Evolutionary conservation across 176 grass and related monocot genomes (phyloP).

Genomic region (Dactylis glomerata): DNA sequence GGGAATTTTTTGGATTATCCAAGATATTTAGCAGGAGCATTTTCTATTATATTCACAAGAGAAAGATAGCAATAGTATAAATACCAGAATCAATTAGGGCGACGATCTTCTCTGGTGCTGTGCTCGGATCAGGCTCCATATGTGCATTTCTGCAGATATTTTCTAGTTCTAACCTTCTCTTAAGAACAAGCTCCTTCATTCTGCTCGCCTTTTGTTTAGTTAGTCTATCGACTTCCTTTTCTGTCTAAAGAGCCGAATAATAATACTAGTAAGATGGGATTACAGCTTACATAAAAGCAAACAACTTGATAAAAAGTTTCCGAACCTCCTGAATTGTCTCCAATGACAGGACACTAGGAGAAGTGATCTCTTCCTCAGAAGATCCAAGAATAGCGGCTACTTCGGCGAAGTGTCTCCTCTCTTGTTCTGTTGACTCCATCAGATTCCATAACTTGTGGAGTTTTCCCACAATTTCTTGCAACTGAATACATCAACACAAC

Average conservation of each 20-base stretch:
- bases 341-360: conserved; percentile 59
- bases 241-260: conserved; percentile 48
- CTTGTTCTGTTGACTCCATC: conserved; percentile 93
- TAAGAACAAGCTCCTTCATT: conserved; percentile 98
- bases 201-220: conserved; percentile 71
- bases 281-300: conserved; percentile 3
- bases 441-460: conserved; percentile 82
- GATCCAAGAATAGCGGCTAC: conserved; percentile 56
- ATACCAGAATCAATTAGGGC: conserved; percentile 93
- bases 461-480: conserved; percentile 66
- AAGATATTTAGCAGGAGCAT: conserved; percentile 28
- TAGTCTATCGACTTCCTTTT: conserved; percentile 79
- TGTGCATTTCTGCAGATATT: conserved; percentile 78
- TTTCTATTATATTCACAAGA: not conserved
- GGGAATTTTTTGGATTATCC: conserved; percentile 8
- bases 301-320: not conserved
- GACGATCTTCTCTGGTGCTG: conserved; percentile 74
- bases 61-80: conserved; percentile 1
- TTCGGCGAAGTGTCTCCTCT: conserved; percentile 55
- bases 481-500: conserved; percentile 56
- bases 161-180: conserved; percentile 90
- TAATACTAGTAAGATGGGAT: conserved; percentile 8
- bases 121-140: conserved; percentile 80
- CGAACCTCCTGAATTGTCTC: conserved; percentile 77
- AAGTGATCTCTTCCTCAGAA: conserved; percentile 60